A percentile compares a stretch with the other conserved stretches of the same genome.
Evolutionary conservation across 495 filamentous ascomycete genomes (phyloP).

Genomic region (Chaetomium tenue): DNA sequence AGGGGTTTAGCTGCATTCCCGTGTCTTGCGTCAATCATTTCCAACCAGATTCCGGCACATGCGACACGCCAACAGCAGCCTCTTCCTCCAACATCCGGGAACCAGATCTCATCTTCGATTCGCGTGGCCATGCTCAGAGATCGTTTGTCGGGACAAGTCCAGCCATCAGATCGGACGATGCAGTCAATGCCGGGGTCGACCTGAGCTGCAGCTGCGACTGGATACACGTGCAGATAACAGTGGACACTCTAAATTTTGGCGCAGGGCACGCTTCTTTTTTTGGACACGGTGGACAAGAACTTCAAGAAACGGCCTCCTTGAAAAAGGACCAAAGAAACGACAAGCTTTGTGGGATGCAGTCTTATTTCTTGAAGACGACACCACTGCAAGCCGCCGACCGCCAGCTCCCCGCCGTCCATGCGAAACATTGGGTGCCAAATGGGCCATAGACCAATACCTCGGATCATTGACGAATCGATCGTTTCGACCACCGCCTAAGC

Average conservation of each 20-base stretch:
- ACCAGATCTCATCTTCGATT: neutral
- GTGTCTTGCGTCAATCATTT: conserved; percentile 15
- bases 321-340: neutral
- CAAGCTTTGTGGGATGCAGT: neutral
- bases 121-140: neutral
- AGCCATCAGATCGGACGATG: conserved; percentile 13
- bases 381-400: neutral
- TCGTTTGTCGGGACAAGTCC: conserved; percentile 1
- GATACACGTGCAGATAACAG: conserved; percentile 32
- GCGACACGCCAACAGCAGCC: neutral
- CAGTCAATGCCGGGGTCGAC: neutral
- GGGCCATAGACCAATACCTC: conserved; percentile 9
- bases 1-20: conserved; percentile 19
- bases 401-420: neutral
- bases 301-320: neutral
- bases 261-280: conserved; percentile 17
- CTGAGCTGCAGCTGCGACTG: conserved; percentile 22
- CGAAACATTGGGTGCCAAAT: conserved; percentile 12
- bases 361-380: neutral
- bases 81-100: neutral
- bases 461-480: conserved; percentile 13
- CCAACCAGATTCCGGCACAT: conserved; percentile 1
- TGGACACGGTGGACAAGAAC: conserved; percentile 21
- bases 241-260: conserved; percentile 23
- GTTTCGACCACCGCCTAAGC: neutral